Percentiles rank a stretch among this genome's conserved stretches.
Evolutionary conservation across 2,329 filamentous ascomycete genomes (phyloP).

Genomic region (Fusarium acutatum): DNA sequence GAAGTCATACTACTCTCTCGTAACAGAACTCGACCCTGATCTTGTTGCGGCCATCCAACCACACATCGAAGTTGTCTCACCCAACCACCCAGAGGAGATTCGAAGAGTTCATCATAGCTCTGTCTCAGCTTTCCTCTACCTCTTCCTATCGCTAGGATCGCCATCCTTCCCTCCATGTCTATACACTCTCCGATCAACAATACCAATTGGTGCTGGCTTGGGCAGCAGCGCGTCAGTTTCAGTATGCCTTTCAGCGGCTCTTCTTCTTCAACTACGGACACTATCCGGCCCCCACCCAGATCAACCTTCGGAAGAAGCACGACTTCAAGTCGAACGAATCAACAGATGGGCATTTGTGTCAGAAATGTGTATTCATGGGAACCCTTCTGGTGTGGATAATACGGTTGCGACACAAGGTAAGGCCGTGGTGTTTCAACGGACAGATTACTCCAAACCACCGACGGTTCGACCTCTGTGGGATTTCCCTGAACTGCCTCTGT

Average conservation of each 20-base stretch:
- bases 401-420: constrained; percentile 94
- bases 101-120: constrained; percentile 87
- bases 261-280: constrained; percentile 87
- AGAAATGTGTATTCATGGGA: constrained; percentile 97
- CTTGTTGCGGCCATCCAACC: constrained; percentile 83
- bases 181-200: constrained; percentile 91
- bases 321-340: constrained; percentile 90
- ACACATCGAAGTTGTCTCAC: constrained; percentile 76
- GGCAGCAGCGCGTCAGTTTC: constrained; percentile 95
- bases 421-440: constrained; percentile 88
- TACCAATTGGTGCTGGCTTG: constrained; percentile 89
- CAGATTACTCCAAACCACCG: constrained; percentile 80
- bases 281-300: constrained; percentile 91
- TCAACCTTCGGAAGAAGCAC: constrained; percentile 87
- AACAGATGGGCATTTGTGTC: constrained; percentile 98
- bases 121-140: constrained; percentile 87
- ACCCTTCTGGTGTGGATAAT: constrained; percentile 96
- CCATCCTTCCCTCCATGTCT: constrained; percentile 81
- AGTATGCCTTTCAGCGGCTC: constrained; percentile 84
- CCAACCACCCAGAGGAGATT: constrained; percentile 69
- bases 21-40: constrained; percentile 84
- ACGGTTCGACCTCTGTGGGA: constrained; percentile 79
- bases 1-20: constrained; percentile 92
- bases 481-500: constrained; percentile 90
- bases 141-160: constrained; percentile 87